Conservation (phyloP, 148 eudicot species). For the Arctostaphylos glauca region DNA sequence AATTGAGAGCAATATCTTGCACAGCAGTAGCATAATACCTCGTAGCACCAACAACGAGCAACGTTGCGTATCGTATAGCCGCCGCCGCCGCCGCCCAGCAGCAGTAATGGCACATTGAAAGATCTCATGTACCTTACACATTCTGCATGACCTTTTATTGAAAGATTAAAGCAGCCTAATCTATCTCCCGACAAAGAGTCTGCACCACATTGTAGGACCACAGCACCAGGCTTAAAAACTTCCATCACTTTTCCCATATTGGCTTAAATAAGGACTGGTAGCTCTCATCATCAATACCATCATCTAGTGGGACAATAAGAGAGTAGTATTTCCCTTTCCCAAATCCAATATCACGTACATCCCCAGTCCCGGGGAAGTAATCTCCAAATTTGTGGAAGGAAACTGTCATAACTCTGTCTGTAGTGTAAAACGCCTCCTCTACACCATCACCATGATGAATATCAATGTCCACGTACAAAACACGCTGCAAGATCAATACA, state of each 20-base stretch:
- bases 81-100: slow-evolving; percentile 87
- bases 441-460: slow-evolving; percentile 75
- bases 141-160: slow-evolving; percentile 81
- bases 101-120: slow-evolving; percentile 66
- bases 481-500: slow-evolving; percentile 46
- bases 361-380: slow-evolving; percentile 70
- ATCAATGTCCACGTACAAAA: slow-evolving; percentile 67
- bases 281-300: slow-evolving; percentile 73
- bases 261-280: slow-evolving; percentile 61
- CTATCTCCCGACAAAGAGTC: slow-evolving; percentile 78
- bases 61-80: slow-evolving; percentile 80
- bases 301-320: slow-evolving; percentile 63
- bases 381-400: slow-evolving; percentile 74
- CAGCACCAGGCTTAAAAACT: slow-evolving; percentile 70
- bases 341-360: slow-evolving; percentile 54
- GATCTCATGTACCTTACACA: slow-evolving; percentile 78
- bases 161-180: slow-evolving; percentile 77
- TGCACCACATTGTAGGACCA: slow-evolving; percentile 80
- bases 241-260: slow-evolving; percentile 84
- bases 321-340: slow-evolving; percentile 62
- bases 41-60: slow-evolving; percentile 88
- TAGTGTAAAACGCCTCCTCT: slow-evolving; percentile 71
- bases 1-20: not conserved
- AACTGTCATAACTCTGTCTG: slow-evolving; percentile 76
- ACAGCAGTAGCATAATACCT: slow-evolving; percentile 36